Evolutionary conservation across 1,139 yeast species (phyloP).

Genomic region (Hyphopichia burtonii): DNA sequence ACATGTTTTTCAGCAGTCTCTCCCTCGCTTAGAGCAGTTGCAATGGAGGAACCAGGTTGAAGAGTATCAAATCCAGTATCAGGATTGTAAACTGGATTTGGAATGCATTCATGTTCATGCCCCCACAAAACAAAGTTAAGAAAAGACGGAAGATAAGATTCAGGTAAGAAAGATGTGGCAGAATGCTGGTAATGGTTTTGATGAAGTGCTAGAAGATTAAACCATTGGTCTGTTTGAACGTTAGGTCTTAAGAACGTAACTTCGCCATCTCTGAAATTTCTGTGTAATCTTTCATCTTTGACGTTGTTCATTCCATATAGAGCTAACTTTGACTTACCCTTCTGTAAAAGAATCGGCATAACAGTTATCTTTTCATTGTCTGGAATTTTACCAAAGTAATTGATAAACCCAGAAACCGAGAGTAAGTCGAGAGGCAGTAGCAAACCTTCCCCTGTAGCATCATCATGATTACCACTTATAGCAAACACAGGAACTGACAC

Average conservation of each 20-base stretch:
- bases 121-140: conserved; percentile 92
- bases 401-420: conserved; percentile 77
- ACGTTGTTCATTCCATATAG: conserved; percentile 87
- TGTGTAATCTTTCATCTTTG: conserved; percentile 81
- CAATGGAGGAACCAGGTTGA: conserved; percentile 94
- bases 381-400: conserved; percentile 83
- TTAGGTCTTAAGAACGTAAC: conserved; percentile 79
- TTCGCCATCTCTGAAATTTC: conserved; percentile 77
- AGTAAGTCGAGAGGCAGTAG: conserved; percentile 88
- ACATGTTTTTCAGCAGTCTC: conserved; percentile 77
- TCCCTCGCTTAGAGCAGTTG: conserved; percentile 85
- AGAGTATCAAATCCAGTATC: conserved; percentile 73
- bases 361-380: conserved; percentile 75
- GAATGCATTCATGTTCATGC: conserved; percentile 94
- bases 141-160: conserved; percentile 75
- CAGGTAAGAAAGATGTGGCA: conserved; percentile 81
- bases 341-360: conserved; percentile 77
- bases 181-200: conserved; percentile 86
- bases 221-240: conserved; percentile 64
- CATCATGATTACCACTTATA: conserved; percentile 96
- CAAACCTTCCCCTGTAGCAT: conserved; percentile 85
- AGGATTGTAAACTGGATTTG: conserved; percentile 65
- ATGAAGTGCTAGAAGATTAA: conserved; percentile 85
- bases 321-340: conserved; percentile 80
- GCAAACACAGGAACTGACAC: conserved; percentile 92